These are phyloP conservation scores for Rubus idaeus DNA, from an alignment of 306 rosid species.

Conservation along the genomic window DNA sequence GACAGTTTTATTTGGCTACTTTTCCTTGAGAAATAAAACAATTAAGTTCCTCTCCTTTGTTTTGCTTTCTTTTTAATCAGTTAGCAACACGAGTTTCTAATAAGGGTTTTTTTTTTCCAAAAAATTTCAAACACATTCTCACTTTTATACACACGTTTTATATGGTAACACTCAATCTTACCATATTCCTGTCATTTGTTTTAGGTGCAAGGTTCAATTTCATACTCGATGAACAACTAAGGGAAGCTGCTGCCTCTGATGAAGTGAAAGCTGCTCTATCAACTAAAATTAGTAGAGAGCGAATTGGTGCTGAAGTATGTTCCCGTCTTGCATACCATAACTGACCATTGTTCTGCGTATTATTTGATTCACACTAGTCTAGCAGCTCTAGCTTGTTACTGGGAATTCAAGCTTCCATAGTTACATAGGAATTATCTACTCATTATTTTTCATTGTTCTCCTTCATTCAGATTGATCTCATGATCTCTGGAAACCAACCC, in stretches of 20 bases:
- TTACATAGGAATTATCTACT: conserved; percentile 7
- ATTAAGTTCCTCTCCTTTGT: background rate
- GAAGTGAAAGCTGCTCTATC: conserved; percentile 82
- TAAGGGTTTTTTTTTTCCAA: background rate
- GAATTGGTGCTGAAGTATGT: conserved; percentile 82
- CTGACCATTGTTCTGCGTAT: conserved; percentile 15
- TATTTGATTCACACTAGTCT: conserved; percentile 20
- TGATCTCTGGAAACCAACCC: conserved; percentile 82
- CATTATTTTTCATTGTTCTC: background rate
- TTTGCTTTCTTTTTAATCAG: background rate
- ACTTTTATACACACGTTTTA: background rate
- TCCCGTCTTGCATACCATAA: conserved; percentile 20
- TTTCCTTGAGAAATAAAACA: background rate
- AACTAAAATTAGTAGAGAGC: conserved; percentile 87
- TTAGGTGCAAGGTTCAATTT: conserved; percentile 88
- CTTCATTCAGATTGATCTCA: conserved; percentile 66
- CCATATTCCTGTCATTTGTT: conserved; percentile 12
- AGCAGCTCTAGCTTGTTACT: conserved; percentile 15
- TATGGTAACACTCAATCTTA: background rate
- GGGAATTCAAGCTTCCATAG: conserved; percentile 10
- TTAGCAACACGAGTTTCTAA: background rate
- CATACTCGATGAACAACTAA: conserved; percentile 70
- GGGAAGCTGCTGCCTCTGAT: conserved; percentile 77
- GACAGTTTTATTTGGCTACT: background rate
- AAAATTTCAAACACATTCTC: background rate